These are phyloP conservation scores for Barnettozyma siamensis DNA, from an alignment of 805 yeast species.

Conservation along the genomic window DNA sequence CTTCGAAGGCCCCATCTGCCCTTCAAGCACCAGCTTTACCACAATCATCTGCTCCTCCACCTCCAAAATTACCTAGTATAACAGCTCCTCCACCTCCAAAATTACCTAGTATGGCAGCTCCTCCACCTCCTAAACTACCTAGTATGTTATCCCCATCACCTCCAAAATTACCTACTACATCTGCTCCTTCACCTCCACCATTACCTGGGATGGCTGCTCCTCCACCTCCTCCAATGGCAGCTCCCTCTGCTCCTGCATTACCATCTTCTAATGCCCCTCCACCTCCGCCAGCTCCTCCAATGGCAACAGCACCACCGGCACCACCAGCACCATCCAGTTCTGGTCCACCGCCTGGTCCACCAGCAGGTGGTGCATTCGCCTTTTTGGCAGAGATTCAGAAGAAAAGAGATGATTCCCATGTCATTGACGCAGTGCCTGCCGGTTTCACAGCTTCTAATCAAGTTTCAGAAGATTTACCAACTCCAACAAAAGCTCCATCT, in stretches of 20 bases:
- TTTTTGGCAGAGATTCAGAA: constrained; percentile 54
- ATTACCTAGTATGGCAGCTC: constrained; percentile 1
- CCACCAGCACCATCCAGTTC: too few species aligned
- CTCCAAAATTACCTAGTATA: constrained; percentile 13
- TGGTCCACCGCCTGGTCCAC: too few species aligned
- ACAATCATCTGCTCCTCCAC: constrained; percentile 1
- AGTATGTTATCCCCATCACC: constrained; percentile 13
- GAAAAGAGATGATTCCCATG: constrained; percentile 45
- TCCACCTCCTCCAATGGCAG: constrained; percentile 3
- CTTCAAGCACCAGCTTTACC: constrained; percentile 8
- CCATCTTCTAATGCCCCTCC: constrained; percentile 17
- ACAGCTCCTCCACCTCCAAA: constrained; percentile 16
- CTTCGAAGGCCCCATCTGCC: not conserved
- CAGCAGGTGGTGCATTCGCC: constrained; percentile 35
- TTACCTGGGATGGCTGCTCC: constrained; percentile 38
- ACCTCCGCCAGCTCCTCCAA: constrained; percentile 10
- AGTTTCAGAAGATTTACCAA: constrained; percentile 11
- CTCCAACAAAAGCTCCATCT: constrained; percentile 23
- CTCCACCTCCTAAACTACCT: constrained; percentile 8
- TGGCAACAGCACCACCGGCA: constrained; percentile 17
- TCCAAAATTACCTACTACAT: constrained; percentile 14
- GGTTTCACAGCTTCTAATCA: constrained; percentile 23
- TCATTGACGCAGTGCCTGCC: constrained; percentile 35
- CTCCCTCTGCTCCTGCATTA: constrained; percentile 4
- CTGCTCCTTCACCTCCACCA: constrained; percentile 19